Conservation (phyloP, 495 filamentous ascomycete genomes). For the Penicillium atrosanguineum region DNA sequence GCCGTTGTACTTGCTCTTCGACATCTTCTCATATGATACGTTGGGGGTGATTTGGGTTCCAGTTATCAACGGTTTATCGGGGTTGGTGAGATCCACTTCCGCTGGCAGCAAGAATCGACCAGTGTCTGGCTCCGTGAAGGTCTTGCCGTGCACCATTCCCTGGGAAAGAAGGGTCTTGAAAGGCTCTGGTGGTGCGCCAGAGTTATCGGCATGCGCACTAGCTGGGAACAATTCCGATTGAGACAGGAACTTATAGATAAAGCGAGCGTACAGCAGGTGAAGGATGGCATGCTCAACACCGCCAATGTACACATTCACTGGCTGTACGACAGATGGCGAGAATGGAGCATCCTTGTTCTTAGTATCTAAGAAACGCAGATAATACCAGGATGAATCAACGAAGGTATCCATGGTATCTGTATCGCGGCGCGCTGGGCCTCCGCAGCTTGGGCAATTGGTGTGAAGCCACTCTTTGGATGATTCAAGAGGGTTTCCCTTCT, state of each 20-base stretch:
- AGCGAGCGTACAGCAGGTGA: conserved; percentile 87
- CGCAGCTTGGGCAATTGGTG: conserved; percentile 71
- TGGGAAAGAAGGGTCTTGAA: conserved; percentile 81
- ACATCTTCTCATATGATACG: conserved; percentile 86
- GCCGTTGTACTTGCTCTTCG: conserved; percentile 92
- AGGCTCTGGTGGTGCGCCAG: conserved; percentile 54
- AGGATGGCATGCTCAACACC: conserved; percentile 89
- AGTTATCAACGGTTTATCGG: conserved; percentile 56
- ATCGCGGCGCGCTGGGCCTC: conserved; percentile 68
- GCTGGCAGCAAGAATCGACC: conserved; percentile 75
- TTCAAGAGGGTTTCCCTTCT: conserved; percentile 74
- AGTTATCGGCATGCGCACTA: conserved; percentile 27
- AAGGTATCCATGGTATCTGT: conserved; percentile 97
- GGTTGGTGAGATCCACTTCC: conserved; percentile 65
- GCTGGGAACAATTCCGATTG: conserved; percentile 54
- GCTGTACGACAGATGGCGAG: conserved; percentile 55
- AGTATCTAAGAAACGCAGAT: conserved; percentile 71
- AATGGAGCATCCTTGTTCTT: conserved; percentile 62
- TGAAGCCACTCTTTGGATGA: conserved; percentile 70
- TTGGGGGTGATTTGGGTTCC: conserved; percentile 55
- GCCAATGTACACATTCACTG: conserved; percentile 83
- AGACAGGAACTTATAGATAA: conserved; percentile 83
- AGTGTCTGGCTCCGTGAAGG: conserved; percentile 69
- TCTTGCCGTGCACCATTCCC: conserved; percentile 91
- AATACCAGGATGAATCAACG: conserved; percentile 93